phyloP scores from a whole-genome alignment of 1,284 basidiomycete species.

The Taiwanofungus camphoratus region DNA sequence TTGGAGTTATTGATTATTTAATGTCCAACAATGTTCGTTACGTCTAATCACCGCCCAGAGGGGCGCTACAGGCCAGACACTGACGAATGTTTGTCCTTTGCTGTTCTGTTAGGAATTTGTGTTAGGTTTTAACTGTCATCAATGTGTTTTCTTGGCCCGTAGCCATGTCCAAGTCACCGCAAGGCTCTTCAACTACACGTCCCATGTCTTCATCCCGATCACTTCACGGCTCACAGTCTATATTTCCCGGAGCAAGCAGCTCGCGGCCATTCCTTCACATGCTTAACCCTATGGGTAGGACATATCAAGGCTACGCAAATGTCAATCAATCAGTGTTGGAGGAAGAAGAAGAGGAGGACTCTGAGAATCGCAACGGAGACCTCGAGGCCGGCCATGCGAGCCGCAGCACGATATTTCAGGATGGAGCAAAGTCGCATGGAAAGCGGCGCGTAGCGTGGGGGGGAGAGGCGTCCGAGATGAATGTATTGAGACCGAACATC shows the following conservation, averaged over 20 bases:
- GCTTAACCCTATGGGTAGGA: slow-evolving; percentile 73
- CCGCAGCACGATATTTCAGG: slow-evolving; percentile 23
- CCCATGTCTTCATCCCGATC: slow-evolving; percentile 21
- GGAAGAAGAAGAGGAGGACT: slow-evolving; percentile 52
- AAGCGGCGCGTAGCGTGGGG: slow-evolving; percentile 55
- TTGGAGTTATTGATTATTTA: too few relatives aligned
- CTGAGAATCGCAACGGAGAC: slow-evolving; percentile 40
- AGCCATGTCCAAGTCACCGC: slow-evolving; percentile 6
- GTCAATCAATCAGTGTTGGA: slow-evolving; percentile 62
- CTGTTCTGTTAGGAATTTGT: too few relatives aligned
- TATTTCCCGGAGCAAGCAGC: slow-evolving; percentile 42
- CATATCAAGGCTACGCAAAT: slow-evolving; percentile 63
- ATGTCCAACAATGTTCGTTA: too few relatives aligned
- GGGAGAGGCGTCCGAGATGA: slow-evolving; percentile 47
- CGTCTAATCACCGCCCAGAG: too few relatives aligned
- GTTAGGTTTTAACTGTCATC: too few relatives aligned
- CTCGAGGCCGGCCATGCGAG: slow-evolving; percentile 43
- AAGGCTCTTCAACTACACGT: slow-evolving; percentile 6
- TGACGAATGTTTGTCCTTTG: too few relatives aligned
- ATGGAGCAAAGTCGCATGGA: slow-evolving; percentile 31
- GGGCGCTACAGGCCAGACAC: too few relatives aligned
- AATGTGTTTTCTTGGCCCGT: not conserved
- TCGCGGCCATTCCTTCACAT: slow-evolving; percentile 74
- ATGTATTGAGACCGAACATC: slow-evolving; percentile 57
- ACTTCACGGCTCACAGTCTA: slow-evolving; percentile 35